These are phyloP conservation scores for Penicillium soppii DNA, from an alignment of 495 filamentous ascomycete genomes.

Conservation along the genomic window DNA sequence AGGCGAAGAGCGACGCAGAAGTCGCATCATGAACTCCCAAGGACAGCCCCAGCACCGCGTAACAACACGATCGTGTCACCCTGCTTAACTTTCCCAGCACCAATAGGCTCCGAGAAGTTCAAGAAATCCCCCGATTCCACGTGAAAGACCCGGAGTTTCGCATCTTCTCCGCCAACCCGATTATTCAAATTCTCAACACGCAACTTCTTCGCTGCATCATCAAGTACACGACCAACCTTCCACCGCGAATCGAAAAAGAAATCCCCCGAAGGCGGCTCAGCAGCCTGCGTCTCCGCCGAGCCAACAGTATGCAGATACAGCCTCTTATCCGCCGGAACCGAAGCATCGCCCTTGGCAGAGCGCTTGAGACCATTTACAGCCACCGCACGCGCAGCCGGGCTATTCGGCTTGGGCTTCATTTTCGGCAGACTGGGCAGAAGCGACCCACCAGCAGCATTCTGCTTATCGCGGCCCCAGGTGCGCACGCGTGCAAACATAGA, in stretches of 20 bases:
- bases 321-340: conserved; percentile 73
- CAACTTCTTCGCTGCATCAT: conserved; percentile 78
- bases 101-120: conserved; percentile 77
- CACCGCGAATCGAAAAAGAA: conserved; percentile 86
- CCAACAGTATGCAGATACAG: conserved; percentile 82
- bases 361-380: conserved; percentile 76
- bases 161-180: conserved; percentile 70
- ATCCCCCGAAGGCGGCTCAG: conserved; percentile 72
- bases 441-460: conserved; percentile 40
- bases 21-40: conserved; percentile 34
- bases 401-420: conserved; percentile 60
- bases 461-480: conserved; percentile 66
- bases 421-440: conserved; percentile 32
- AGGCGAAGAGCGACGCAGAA: not conserved
- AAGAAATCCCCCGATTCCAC: conserved; percentile 84
- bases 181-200: conserved; percentile 90
- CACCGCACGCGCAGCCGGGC: conserved; percentile 55
- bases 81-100: conserved; percentile 61
- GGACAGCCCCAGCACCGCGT: conserved; percentile 71
- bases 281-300: conserved; percentile 71
- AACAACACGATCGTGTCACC: conserved; percentile 90
- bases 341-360: conserved; percentile 83
- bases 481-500: conserved; percentile 63
- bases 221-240: conserved; percentile 84
- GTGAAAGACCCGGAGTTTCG: conserved; percentile 81